These are phyloP conservation scores for Skeletonema costatum DNA, from an alignment of 108 stramenopile species.

Conservation along the genomic window DNA sequence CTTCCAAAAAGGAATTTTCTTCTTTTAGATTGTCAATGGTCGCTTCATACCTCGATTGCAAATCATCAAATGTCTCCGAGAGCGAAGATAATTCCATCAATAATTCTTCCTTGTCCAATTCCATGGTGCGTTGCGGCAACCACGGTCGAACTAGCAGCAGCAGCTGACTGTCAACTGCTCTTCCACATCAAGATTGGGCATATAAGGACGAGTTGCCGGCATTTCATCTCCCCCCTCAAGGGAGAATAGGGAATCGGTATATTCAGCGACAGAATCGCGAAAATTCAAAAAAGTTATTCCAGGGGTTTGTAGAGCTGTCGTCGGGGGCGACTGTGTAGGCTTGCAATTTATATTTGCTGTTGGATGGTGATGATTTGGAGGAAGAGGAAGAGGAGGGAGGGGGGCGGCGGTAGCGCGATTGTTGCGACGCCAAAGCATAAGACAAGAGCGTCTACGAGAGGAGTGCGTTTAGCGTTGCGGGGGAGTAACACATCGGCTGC, in stretches of 20 bases:
- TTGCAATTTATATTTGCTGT: background rate
- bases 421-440: background rate
- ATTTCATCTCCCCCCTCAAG: background rate
- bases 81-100: constrained; percentile 19
- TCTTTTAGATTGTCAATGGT: constrained; percentile 18
- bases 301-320: background rate
- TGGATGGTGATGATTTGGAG: too few species aligned
- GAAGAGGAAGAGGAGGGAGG: too few species aligned
- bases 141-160: background rate
- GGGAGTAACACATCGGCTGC: background rate
- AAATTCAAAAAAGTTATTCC: background rate
- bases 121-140: background rate
- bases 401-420: too few species aligned
- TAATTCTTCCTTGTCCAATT: constrained; percentile 6
- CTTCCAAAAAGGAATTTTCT: constrained; percentile 23
- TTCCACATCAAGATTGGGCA: background rate
- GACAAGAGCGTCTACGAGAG: background rate
- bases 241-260: background rate
- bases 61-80: constrained; percentile 14
- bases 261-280: background rate
- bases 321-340: background rate
- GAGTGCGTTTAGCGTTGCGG: background rate
- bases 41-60: constrained; percentile 15
- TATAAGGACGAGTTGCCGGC: background rate
- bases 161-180: background rate